Evolutionary conservation across 257 asterid species (phyloP).

Genomic region (Jacaranda copaia): DNA sequence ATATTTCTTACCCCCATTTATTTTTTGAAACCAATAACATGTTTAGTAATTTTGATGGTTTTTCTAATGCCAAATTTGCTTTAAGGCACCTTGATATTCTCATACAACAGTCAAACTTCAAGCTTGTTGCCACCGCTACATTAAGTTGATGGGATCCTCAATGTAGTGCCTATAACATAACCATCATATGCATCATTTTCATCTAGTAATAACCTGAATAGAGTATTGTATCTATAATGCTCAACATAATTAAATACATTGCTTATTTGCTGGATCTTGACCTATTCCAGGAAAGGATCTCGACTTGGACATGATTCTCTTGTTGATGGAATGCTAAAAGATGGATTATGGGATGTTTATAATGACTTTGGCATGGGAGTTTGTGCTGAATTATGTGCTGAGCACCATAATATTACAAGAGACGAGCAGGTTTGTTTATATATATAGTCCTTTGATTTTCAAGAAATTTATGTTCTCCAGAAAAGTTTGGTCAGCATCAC

Average conservation of each 20-base stretch:
- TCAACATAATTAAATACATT: slow-evolving; percentile 1
- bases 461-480: neutral
- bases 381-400: slow-evolving; percentile 76
- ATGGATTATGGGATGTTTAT: slow-evolving; percentile 76
- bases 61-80: neutral
- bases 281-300: slow-evolving; percentile 67
- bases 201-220: neutral
- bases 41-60: no score
- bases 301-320: slow-evolving; percentile 78
- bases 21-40: neutral
- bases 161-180: neutral
- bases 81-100: neutral
- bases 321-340: slow-evolving; percentile 79
- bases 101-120: slow-evolving; percentile 11
- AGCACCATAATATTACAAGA: slow-evolving; percentile 59
- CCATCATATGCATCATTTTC: neutral
- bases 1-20: neutral
- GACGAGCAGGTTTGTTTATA: slow-evolving; percentile 63
- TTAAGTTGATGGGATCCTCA: neutral
- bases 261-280: slow-evolving; percentile 28
- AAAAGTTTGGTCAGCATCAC: neutral
- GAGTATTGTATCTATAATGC: neutral
- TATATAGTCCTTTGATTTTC: neutral
- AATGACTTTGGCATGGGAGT: slow-evolving; percentile 78
- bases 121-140: neutral